phyloP scores from a whole-genome alignment of 208 protist species.

The Acanthamoeba castellanii region DNA sequence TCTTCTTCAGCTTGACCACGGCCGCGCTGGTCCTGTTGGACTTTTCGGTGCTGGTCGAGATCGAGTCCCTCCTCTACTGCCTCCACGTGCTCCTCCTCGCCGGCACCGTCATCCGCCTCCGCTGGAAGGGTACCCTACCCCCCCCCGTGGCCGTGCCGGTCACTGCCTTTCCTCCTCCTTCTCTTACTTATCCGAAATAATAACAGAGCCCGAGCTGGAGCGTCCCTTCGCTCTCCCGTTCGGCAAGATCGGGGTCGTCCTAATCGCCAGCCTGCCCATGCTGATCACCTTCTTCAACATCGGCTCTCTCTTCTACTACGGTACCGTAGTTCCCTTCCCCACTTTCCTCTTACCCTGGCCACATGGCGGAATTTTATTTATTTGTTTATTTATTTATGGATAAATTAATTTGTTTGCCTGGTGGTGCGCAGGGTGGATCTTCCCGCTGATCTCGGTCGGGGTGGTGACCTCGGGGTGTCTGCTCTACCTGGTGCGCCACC shows the following conservation, averaged over 20 bases:
- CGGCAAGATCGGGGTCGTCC: background rate
- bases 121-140: background rate
- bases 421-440: background rate
- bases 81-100: conserved; percentile 25
- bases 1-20: conserved; percentile 71
- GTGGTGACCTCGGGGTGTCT: background rate
- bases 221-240: conserved; percentile 26
- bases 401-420: too few species aligned
- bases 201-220: conserved; percentile 37
- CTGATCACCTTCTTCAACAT: conserved; percentile 21
- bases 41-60: conserved; percentile 55
- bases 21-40: conserved; percentile 35
- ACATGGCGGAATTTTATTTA: background rate
- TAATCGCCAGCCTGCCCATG: background rate
- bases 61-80: conserved; percentile 65
- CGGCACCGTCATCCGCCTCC: background rate
- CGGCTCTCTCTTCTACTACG: conserved; percentile 35
- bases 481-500: background rate
- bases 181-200: background rate
- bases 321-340: background rate
- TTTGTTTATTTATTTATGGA: background rate
- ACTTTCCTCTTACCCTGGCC: background rate
- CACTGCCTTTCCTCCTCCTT: background rate
- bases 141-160: background rate
- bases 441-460: background rate